phyloP scores from a whole-genome alignment of 1,139 yeast species.

The Hemisphaericaspora xylanilytica region DNA sequence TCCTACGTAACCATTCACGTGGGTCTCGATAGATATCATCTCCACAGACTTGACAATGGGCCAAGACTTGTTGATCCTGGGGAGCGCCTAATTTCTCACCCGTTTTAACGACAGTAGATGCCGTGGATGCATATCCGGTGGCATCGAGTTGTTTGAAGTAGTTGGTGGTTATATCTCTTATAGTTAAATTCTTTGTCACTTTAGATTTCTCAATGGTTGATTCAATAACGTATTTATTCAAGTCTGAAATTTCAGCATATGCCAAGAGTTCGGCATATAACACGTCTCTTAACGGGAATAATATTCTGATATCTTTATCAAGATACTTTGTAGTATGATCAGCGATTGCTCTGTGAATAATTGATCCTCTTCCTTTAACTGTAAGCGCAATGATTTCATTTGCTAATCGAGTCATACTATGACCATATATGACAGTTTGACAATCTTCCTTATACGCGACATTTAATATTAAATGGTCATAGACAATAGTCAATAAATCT shows the following conservation, averaged over 20 bases:
- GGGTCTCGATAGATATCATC: constrained; percentile 55
- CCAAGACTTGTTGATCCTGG: constrained; percentile 16
- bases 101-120: constrained; percentile 89
- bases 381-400: constrained; percentile 75
- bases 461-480: constrained; percentile 45
- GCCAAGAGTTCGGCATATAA: constrained; percentile 62
- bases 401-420: constrained; percentile 81
- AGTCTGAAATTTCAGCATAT: constrained; percentile 40
- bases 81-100: constrained; percentile 76
- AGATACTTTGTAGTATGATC: constrained; percentile 36
- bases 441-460: constrained; percentile 48
- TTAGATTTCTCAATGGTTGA: constrained; percentile 28
- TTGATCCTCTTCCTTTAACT: constrained; percentile 87
- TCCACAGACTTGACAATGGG: constrained; percentile 53
- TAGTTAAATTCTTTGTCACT: constrained; percentile 67
- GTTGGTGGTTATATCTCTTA: constrained; percentile 71
- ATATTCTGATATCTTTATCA: constrained; percentile 35
- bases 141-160: constrained; percentile 73
- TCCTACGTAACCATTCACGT: constrained; percentile 64
- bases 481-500: constrained; percentile 55
- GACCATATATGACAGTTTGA: constrained; percentile 65
- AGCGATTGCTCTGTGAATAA: constrained; percentile 53
- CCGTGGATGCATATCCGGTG: constrained; percentile 82
- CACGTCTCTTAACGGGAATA: constrained; percentile 77
- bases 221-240: constrained; percentile 20